Conservation (phyloP, 139 green algal genomes). For the Auxenochlorella protothecoides region DNA sequence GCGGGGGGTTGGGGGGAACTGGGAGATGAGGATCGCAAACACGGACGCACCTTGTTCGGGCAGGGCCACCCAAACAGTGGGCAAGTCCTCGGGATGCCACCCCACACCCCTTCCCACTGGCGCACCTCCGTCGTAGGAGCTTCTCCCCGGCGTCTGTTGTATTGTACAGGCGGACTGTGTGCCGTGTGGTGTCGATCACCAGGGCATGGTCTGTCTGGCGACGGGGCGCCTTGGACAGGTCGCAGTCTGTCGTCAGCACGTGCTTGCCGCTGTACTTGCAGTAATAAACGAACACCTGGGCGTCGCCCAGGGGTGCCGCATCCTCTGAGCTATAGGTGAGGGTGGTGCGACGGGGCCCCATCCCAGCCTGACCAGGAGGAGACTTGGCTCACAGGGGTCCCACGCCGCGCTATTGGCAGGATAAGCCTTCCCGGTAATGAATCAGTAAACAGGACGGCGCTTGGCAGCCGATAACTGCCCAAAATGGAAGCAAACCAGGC, state of each 20-base stretch:
- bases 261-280: constrained; percentile 74
- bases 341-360: constrained; percentile 17
- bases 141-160: constrained; percentile 52
- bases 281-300: constrained; percentile 65
- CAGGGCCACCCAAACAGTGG: not conserved
- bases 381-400: too few species aligned
- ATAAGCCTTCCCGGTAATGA: too few species aligned
- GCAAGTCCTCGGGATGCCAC: not conserved
- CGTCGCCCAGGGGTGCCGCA: constrained; percentile 13
- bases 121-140: constrained; percentile 37
- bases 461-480: too few species aligned
- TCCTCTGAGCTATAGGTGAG: constrained; percentile 57
- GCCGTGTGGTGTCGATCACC: constrained; percentile 52
- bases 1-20: constrained; percentile 2
- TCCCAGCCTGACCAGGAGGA: not conserved
- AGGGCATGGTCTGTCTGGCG: constrained; percentile 55
- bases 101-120: constrained; percentile 1
- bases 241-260: constrained; percentile 68
- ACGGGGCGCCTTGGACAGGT: constrained; percentile 56
- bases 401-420: too few species aligned
- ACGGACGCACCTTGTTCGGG: not conserved
- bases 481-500: too few species aligned
- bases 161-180: constrained; percentile 53
- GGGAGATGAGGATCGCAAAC: not conserved
- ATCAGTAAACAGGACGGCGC: too few species aligned